Base-by-base conservation (phyloP, 805 yeast species). In the Candida qinlingensis region DNA sequence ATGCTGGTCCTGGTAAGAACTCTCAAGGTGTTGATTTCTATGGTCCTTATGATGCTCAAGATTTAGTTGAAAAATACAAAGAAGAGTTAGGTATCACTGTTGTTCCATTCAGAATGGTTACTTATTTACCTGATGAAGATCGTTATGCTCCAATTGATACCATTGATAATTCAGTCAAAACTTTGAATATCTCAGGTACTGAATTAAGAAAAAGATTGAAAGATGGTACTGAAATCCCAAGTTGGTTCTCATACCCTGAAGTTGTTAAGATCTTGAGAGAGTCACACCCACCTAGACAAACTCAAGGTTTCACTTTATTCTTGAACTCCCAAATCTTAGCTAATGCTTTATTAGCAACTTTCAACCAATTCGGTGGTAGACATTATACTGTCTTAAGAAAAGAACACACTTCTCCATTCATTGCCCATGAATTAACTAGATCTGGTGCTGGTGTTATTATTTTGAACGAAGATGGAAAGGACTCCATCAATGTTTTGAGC, bases 11-110 rank as follows among this genome's bases (percentile, higher is more conserved):
- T 25, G 98, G 97, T 54, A 70, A 73, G 51, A 80, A 80, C 79
- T 88, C 96, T 50, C 75, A 84, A 64, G 97, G 97, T 54, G 90
- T 80, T 46, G 97, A 92, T 55, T 90, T 91, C 73, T 91, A 91
- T 65, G 98, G 97, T 25, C 96, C 98, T 11, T 92, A 91, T 65
- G 98, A 91, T 65, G 97, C 97, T 31, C 97, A 92, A 73, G 90
- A 80, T 35, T 74, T 92, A 48, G 96, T 91, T 54, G 89, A 83
- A 52, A 70, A 81, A 56, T 81, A 80, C 70, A 77, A 81, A 54
- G 79, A 76, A 54, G 97, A 91, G 71, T 77, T 91, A 54, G 87
- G 81, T 37, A 91, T 91, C 62, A 87, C 85, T 65, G 92, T 91
- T 55, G 97, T 92, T 42, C 97, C 97, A 49, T 91, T 91, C 76